A percentile compares a stretch with the other conserved stretches of the same genome.
phyloP scores from a whole-genome alignment of 2,329 filamentous ascomycete genomes.

The Ampelomyces quisqualis region DNA sequence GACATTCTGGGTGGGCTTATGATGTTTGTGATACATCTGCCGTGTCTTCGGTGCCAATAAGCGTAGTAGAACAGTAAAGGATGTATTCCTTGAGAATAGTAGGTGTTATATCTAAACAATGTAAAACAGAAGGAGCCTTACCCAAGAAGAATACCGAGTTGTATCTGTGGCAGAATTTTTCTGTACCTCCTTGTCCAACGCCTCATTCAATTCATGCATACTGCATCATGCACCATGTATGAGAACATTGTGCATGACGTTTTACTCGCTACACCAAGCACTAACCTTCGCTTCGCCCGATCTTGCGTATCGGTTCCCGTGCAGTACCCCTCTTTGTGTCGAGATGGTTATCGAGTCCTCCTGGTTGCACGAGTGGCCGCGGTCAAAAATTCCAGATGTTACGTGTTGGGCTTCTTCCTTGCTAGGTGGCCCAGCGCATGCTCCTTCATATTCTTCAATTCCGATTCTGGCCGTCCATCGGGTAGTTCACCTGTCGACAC shows the following conservation, averaged over 20 bases:
- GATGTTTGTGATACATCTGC: no score
- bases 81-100: neutral
- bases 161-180: constrained; percentile 5
- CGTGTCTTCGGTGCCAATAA: no score
- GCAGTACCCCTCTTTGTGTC: constrained; percentile 7
- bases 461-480: constrained; percentile 44
- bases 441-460: constrained; percentile 41
- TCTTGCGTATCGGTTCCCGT: constrained; percentile 9
- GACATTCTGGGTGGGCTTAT: no score
- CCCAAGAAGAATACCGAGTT: neutral
- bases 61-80: no score
- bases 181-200: constrained; percentile 20
- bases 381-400: neutral
- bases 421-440: constrained; percentile 35
- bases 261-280: constrained; percentile 27
- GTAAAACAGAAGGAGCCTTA: neutral
- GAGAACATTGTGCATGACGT: constrained; percentile 19
- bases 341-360: neutral
- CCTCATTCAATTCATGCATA: constrained; percentile 27
- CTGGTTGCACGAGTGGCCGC: constrained; percentile 1
- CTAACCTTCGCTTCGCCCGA: constrained; percentile 8
- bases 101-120: constrained; percentile 7
- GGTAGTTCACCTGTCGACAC: constrained; percentile 47
- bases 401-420: constrained; percentile 25
- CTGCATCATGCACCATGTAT: constrained; percentile 27